These are phyloP conservation scores for Phytophthora citrophthora DNA, from an alignment of 352 stramenopile species.

Conservation along the genomic window DNA sequence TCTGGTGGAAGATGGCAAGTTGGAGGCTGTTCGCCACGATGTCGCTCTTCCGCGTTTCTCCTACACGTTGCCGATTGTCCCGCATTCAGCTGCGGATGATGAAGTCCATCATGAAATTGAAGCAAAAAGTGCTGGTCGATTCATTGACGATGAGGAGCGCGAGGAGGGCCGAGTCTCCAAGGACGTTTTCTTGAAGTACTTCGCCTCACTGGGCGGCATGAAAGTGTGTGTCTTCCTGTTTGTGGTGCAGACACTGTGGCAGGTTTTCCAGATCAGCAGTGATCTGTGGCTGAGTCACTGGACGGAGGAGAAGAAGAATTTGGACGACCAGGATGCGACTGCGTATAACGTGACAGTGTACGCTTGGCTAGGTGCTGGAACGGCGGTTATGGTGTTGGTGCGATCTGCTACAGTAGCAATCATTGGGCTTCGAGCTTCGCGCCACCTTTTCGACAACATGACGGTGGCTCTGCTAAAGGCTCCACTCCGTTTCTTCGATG, in stretches of 20 bases:
- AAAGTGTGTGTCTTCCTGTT: conserved; percentile 30
- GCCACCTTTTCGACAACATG: conserved; percentile 87
- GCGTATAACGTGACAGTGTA: conserved; percentile 46
- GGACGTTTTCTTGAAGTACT: conserved; percentile 49
- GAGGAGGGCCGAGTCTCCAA: conserved; percentile 51
- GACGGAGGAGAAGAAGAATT: conserved; percentile 35
- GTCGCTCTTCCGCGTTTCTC: conserved; percentile 10
- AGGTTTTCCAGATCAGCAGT: conserved; percentile 42
- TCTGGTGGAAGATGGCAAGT: conserved; percentile 26
- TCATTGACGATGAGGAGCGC: conserved; percentile 55
- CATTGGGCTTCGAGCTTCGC: conserved; percentile 42
- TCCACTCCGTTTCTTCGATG: conserved; percentile 92
- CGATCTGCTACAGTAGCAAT: conserved; percentile 38
- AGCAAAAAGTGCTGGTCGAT: not conserved
- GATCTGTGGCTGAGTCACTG: conserved; percentile 48
- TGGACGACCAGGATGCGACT: conserved; percentile 26
- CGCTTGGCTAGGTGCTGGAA: conserved; percentile 25
- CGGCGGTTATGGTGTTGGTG: conserved; percentile 45
- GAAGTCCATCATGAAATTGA: conserved; percentile 5
- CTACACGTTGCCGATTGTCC: conserved; percentile 12
- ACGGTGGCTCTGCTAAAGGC: conserved; percentile 83
- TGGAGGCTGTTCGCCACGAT: conserved; percentile 17
- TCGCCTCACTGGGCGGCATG: conserved; percentile 42
- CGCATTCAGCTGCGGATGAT: not conserved
- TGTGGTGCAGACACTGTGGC: conserved; percentile 35